Base-by-base conservation (phyloP, 1,284 basidiomycete genomes). In the Flammula alnicola region DNA sequence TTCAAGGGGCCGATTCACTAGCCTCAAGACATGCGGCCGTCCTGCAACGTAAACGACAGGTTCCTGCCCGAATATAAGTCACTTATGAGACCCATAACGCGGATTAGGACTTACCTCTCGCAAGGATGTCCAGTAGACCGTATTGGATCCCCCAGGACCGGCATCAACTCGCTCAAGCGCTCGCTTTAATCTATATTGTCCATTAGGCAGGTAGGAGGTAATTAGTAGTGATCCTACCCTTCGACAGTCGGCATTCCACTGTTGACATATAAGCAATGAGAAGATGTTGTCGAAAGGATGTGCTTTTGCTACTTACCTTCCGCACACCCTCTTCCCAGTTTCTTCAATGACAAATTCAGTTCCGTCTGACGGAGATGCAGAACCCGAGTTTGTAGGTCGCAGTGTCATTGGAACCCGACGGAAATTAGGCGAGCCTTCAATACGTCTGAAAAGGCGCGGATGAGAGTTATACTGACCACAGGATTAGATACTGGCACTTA, bases 351-450 rank as follows among this genome's bases (percentile, higher is more conserved):
- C 57, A 47, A 77, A 77, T 37, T 75, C 69, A 3, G 62, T 57
- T 11, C 53, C 54, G 25, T 68, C 63, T 11, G 63, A 51, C 8
- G 67, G 65, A 2, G 74, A 67, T 14, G 69, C 51, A 2, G 62
- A 52, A 44, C 59, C 65, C 3, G 76, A 69, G 0, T 64, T 52
- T 4, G 71, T 64, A 14, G 80, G 68, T 32, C 66, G 64, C 29
- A 90, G 69, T 1, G 82, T 79, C 50, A 97, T 72, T 1, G 90
- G 86, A 4, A 91, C 75, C 11, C 87, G 79, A 51, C 95, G 81
- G 76, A 96, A 97, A 64, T 98, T 98, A 0, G 95, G 93, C 1
- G 93, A 83, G 1, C 95, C 95, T 8, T 97, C 93, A 33, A 98
- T 91, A 16, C 94, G 88, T 59, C 92, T 95, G 57, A 19, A 44